Base-by-base conservation (phyloP, 768 basidiomycete species). In the Calvatia gigantea region DNA sequence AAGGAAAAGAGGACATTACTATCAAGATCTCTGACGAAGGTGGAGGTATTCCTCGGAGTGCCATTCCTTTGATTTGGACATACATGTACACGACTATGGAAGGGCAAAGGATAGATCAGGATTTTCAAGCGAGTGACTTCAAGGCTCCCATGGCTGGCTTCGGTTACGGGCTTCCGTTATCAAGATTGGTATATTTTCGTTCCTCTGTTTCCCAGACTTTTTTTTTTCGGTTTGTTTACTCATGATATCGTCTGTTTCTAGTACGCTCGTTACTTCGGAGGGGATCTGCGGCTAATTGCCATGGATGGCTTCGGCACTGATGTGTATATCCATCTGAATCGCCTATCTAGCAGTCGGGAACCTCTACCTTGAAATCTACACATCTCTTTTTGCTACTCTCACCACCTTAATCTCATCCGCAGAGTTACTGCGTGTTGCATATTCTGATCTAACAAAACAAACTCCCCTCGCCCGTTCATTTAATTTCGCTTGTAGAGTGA, bases 221-320 rank as follows among this genome's bases (percentile, higher is more conserved):
- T 3, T n/a, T 54, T 47, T n/a, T 12, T n/a, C n/a, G n/a, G n/a
- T n/a, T n/a, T n/a, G n/a, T n/a, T 39, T 5, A 48, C 11, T 15
- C 44, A 45, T 51, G 49, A 19, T 47, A 48, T 50, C 29, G 6
- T 23, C n/a, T n/a, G n/a, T 11, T 33, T 15, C 62, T 23, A 92
- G 84, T 99, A 98, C 64, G 94, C 95, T 0, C 77, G 96, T 45
- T 99, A 97, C 68, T 97, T 98, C 64, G 96, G 93, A 0, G 91
- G 93, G 0, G 95, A 98, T 69, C 73, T 99, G 27, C 79, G 91
- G 15, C 70, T 99, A 54, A 99, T 99, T 59, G 89, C 94, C 39
- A 98, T 99, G 95, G 97, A 99, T 60, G 96, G 97, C n/a, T 94
- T 90, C 65, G 93, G 94, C 8, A 94, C 91, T 32, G 94, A 96